Base-by-base conservation (phyloP, 768 basidiomycete species). In the Rossbeevera mucosa region DNA sequence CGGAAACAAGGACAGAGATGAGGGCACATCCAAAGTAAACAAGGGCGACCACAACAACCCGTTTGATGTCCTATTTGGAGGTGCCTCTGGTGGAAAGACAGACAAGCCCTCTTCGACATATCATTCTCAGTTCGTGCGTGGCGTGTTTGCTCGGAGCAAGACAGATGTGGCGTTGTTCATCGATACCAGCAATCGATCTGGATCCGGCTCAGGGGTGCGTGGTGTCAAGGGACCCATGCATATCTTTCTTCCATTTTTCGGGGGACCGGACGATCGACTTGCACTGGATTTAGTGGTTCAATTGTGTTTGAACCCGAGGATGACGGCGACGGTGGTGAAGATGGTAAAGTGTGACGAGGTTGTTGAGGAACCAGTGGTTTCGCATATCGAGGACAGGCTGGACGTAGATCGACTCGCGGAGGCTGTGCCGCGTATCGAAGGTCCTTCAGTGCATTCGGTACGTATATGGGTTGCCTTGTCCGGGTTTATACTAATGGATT, bases 181-280 rank as follows among this genome's bases (percentile, higher is more conserved):
- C 44, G 92, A 96, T 61, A 77, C 80, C 43, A 77, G 76, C 31
- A 71, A 74, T 48, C 60, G 58, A 8, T 47, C 62, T 28, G 58
- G 62, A 0, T 53, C 57, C 40, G 59, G 13, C 11, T 20, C 40
- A 6, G 40, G 40, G 20, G 13, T 12, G 13, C 33, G n/a, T n/a
- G 33, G 44, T 20, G 2, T 51, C 24, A 66, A 67, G 43, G 71
- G 70, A 36, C 67, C 61, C 8, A 78, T 83, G 61, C 88, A 91
- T 63, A 59, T 97, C 13, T 88, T 92, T 70, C 62, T 96, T 12
- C 89, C 92, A 0, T 97, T 97, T 79, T 89, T 92, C 65, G 95
- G 95, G 21, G 95, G 95, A 0, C 88, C 92, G 0, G 95, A 98
- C 66, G 94, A 96, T 64, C 78, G 95, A 3, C 75, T 93, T 16